These are phyloP conservation scores for Elongisporangium anandrum DNA, from an alignment of 352 stramenopile genomes.

Conservation along the genomic window DNA sequence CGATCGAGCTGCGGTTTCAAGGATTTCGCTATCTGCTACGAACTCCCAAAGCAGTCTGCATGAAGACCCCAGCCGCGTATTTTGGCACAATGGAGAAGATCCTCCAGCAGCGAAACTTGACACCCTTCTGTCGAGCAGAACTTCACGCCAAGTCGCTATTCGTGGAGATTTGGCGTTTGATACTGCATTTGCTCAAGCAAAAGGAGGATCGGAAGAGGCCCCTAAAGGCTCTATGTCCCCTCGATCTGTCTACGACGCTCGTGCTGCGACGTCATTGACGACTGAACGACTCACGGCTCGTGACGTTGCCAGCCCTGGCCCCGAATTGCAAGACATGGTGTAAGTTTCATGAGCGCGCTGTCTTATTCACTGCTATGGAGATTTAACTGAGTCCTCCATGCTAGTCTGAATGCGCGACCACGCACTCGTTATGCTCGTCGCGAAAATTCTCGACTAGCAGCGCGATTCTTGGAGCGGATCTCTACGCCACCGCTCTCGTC, in stretches of 20 bases:
- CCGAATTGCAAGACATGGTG: constrained; percentile 6
- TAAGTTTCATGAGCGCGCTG: constrained; percentile 1
- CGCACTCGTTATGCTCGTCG: constrained; percentile 51
- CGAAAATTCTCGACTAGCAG: constrained; percentile 22
- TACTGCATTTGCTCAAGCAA: not conserved
- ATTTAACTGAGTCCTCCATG: not conserved
- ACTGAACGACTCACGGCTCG: not conserved
- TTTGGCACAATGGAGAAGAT: not conserved
- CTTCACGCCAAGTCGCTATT: constrained; percentile 30
- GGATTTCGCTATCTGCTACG: not conserved
- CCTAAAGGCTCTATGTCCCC: not conserved
- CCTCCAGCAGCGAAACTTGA: not conserved
- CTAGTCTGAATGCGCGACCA: constrained; percentile 35
- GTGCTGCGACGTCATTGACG: not conserved
- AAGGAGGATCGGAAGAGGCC: not conserved
- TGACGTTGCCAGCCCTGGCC: not conserved
- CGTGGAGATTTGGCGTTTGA: constrained; percentile 19
- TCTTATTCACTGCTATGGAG: not conserved
- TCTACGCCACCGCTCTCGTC: constrained; percentile 14
- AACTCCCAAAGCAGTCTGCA: not conserved
- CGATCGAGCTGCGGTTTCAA: not conserved
- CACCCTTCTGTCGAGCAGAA: not conserved
- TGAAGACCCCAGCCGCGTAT: not conserved
- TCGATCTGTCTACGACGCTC: not conserved
- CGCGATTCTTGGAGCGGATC: constrained; percentile 34